Base-by-base conservation (phyloP, 2,329 filamentous ascomycete species). In the Trichocomaceae sp. region DNA sequence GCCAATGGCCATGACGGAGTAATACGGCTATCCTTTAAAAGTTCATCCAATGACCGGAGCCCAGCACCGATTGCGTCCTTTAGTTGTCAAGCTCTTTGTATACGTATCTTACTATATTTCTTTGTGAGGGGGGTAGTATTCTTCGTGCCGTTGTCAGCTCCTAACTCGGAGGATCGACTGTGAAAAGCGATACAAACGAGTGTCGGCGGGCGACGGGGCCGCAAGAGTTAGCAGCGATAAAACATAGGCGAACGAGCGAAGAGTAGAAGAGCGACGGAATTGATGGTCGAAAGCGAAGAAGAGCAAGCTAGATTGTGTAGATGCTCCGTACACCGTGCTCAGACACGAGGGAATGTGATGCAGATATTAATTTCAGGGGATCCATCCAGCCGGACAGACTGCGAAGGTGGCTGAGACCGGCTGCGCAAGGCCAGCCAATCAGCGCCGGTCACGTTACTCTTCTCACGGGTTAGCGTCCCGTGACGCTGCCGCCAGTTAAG, bases 151-250 rank as follows among this genome's bases (percentile, higher is more conserved):
- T 33, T 23, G 22, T 22, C n/a, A 47, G 45, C 19, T 26, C 31
- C 19, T n/a, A 35, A n/a, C n/a, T 45, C 50, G 33, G 44, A n/a
- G 50, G 17, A 12, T 42, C 39, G 47, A 26, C 23, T 26, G 23
- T 35, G 15, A 52, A 19, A 41, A 23, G 42, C 44, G 42, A 26
- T n/a, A 33, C 20, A 53, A 53, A 53, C 51, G 51, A 53, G 44
- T 47, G 51, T 53, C 51, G 44, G 51, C 45, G 51, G 51, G 22
- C 20, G 37, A 45, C 15, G 15, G 29, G 31, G 33, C 50, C 50
- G 41, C 50, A 17, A 29, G 39, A 12, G 19, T 42, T 42, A 42
- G 10, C 39, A 42, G 17, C 39, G 39, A 42, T 6, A 22, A 20
- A 12, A 22, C 39, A 42, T 42, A 10, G 35, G 35, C 19, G 35